These are phyloP conservation scores for Tetracladium setigerum DNA, from an alignment of 495 filamentous ascomycete species.

Conservation along the genomic window DNA sequence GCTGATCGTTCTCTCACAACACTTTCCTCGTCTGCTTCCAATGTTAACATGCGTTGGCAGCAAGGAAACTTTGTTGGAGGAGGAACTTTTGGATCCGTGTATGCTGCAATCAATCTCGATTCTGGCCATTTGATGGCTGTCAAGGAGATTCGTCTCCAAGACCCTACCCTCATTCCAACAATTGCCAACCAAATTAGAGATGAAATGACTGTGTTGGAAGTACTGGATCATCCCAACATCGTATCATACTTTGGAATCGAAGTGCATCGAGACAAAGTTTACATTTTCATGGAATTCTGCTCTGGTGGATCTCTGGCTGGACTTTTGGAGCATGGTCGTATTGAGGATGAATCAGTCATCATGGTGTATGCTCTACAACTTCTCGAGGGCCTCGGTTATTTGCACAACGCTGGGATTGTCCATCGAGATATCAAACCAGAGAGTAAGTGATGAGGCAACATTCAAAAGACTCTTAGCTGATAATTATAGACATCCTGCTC, in stretches of 20 bases:
- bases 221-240: slow-evolving; percentile 94
- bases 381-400: slow-evolving; percentile 89
- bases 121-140: slow-evolving; percentile 96
- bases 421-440: slow-evolving; percentile 99
- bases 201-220: slow-evolving; percentile 93
- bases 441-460: slow-evolving; percentile 47
- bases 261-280: slow-evolving; percentile 95
- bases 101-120: slow-evolving; percentile 93
- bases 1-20: slow-evolving; percentile 91
- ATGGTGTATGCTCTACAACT: slow-evolving; percentile 97
- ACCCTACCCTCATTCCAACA: slow-evolving; percentile 89
- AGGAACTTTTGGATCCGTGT: slow-evolving; percentile 94
- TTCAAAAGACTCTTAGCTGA: slow-evolving; percentile 15
- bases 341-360: slow-evolving; percentile 96
- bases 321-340: slow-evolving; percentile 87
- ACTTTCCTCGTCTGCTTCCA: slow-evolving; percentile 86
- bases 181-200: slow-evolving; percentile 91
- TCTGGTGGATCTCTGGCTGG: slow-evolving; percentile 88
- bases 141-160: slow-evolving; percentile 95
- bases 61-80: slow-evolving; percentile 96
- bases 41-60: slow-evolving; percentile 93
- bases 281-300: slow-evolving; percentile 99
- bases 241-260: slow-evolving; percentile 97
- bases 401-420: slow-evolving; percentile 83
- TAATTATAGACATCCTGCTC: slow-evolving; percentile 71